Conservation (phyloP, 225 moss, liverwort and hornwort species). For the Lunularia cruciata region DNA sequence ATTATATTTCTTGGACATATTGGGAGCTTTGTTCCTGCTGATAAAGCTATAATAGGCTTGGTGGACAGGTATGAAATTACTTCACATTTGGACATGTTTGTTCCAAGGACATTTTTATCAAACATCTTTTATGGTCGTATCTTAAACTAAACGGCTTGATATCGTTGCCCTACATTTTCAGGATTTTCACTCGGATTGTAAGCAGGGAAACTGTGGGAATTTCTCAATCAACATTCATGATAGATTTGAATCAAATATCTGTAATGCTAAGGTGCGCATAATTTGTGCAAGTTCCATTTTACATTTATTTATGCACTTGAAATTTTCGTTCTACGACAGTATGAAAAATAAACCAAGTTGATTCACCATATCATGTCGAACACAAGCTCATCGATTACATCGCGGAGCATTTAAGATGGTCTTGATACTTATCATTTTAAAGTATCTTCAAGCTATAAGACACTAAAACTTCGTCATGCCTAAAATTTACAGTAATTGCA, state of each 20-base stretch:
- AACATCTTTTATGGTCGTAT: not conserved
- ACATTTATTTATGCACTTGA: no score
- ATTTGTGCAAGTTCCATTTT: no score
- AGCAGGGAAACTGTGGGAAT: constrained; percentile 83
- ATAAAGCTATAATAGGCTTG: constrained; percentile 71
- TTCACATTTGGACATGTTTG: not conserved
- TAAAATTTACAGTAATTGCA: no score
- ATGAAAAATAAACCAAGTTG: no score
- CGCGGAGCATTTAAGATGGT: no score
- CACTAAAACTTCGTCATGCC: no score
- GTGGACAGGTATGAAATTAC: constrained; percentile 66
- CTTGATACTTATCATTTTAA: no score
- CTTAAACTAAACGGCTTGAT: no score
- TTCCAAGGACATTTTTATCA: not conserved
- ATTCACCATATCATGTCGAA: no score
- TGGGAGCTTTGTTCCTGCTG: constrained; percentile 96
- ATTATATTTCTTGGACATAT: constrained; percentile 90
- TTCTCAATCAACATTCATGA: constrained; percentile 90
- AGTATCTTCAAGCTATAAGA: no score
- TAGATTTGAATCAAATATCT: constrained; percentile 94
- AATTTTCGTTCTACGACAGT: no score
- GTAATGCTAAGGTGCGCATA: constrained; percentile 68
- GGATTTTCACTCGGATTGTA: constrained; percentile 83
- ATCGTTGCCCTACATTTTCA: constrained; percentile 23
- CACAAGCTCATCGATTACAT: no score